Percentiles rank a stretch among this genome's conserved stretches.
Conservation (phyloP, 306 rosid genomes). For the Prunus mira region DNA sequence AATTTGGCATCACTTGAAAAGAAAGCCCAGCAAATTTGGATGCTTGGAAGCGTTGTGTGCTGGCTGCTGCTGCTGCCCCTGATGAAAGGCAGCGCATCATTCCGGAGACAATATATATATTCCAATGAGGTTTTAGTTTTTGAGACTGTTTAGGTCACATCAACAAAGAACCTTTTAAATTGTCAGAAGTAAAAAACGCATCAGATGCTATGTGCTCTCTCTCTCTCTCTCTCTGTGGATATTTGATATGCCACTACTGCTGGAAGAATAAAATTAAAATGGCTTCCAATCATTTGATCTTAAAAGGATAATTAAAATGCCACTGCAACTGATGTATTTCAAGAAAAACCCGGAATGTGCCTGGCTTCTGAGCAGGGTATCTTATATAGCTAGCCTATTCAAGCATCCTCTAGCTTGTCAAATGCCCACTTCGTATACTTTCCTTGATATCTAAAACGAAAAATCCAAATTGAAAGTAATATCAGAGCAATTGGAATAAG, state of each 20-base stretch:
- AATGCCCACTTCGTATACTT: background rate
- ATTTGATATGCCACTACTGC: slow-evolving; percentile 2
- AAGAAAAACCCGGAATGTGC: background rate
- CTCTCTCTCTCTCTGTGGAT: background rate
- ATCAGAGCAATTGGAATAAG: background rate
- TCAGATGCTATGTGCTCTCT: slow-evolving; percentile 17
- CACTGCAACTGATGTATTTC: background rate
- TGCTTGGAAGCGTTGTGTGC: background rate
- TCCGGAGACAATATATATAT: background rate
- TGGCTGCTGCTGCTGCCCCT: background rate
- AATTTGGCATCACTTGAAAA: background rate
- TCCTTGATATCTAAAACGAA: background rate
- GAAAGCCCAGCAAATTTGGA: background rate
- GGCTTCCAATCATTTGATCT: background rate
- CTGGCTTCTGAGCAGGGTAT: background rate
- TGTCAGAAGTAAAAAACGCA: slow-evolving; percentile 6
- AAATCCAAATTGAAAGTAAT: background rate
- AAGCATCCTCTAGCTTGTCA: background rate
- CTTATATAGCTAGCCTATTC: background rate
- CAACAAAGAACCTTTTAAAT: slow-evolving; percentile 5
- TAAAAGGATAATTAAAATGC: background rate
- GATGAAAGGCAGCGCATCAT: background rate
- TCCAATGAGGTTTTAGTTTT: background rate
- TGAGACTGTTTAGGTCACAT: background rate
- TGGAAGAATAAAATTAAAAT: slow-evolving; percentile 7